Base-by-base conservation (phyloP, 495 filamentous ascomycete species). In the Penicilliopsis zonata region DNA sequence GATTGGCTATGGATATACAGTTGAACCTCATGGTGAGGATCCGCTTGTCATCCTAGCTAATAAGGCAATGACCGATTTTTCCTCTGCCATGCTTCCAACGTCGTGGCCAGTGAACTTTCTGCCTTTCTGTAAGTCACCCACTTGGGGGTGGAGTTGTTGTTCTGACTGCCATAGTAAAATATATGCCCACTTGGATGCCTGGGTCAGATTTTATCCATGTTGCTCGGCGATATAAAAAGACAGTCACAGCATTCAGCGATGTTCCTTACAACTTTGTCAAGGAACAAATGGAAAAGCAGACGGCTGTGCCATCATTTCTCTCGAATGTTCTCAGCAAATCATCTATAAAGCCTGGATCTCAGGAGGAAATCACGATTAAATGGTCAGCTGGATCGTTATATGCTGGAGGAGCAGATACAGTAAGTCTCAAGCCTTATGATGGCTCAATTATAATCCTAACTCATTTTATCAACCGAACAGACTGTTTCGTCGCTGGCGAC, bases 371-470 rank as follows among this genome's bases (percentile, higher is more conserved):
- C 13, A 34, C 36, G 9, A 49, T 50, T 27, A 63, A 61, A 30
- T 61, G 52, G 50, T 42, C 54, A 19, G 54, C 67, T 10, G 55
- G 57, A 18, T 57, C 57, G 1, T 42, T 74, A 0, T 58, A 69
- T 17, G 54, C 68, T 28, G 70, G 64, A 12, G 71, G 70, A 3
- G 60, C 65, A 13, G 70, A 74, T 42, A 73, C n/a, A n/a, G n/a
- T n/a, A n/a, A n/a, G n/a, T n/a, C n/a, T n/a, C n/a, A n/a, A n/a
- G n/a, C n/a, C n/a, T n/a, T n/a, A n/a, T n/a, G n/a, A n/a, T n/a
- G n/a, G n/a, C n/a, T n/a, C n/a, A n/a, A n/a, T n/a, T n/a, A n/a
- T n/a, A n/a, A n/a, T n/a, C n/a, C n/a, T n/a, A n/a, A n/a, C n/a
- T n/a, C n/a, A n/a, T n/a, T n/a, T n/a, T n/a, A n/a, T n/a, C n/a